phyloP scores from a whole-genome alignment of 768 basidiomycete genomes.

The Leccinum arenicola region DNA sequence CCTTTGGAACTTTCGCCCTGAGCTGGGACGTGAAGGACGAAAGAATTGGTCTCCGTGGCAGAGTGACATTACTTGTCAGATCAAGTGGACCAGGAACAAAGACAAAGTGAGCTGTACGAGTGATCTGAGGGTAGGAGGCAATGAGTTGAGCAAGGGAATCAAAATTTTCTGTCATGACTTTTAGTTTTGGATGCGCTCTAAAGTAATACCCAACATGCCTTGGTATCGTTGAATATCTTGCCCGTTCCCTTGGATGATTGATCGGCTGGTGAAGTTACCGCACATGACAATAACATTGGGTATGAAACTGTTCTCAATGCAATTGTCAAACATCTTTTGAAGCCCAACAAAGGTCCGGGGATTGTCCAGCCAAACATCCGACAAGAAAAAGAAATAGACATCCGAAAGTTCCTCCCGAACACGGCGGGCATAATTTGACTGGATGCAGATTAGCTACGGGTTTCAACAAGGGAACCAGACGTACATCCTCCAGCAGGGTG shows the following conservation, averaged over 20 bases:
- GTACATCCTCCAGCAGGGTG: constrained; percentile 86
- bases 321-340: constrained; percentile 84
- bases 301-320: constrained; percentile 81
- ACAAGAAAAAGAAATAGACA: constrained; percentile 87
- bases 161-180: constrained; percentile 69
- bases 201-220: constrained; percentile 43
- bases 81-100: constrained; percentile 95
- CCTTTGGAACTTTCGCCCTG: constrained; percentile 69
- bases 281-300: constrained; percentile 91
- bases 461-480: constrained; percentile 21
- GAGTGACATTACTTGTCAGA: constrained; percentile 71
- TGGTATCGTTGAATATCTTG: constrained; percentile 82
- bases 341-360: constrained; percentile 78
- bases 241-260: constrained; percentile 74
- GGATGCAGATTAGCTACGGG: constrained; percentile 5
- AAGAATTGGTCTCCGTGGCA: constrained; percentile 82
- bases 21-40: constrained; percentile 71
- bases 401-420: constrained; percentile 70
- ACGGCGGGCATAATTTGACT: constrained; percentile 63
- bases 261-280: constrained; percentile 89
- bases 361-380: constrained; percentile 95
- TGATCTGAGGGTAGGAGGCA: constrained; percentile 72
- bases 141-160: constrained; percentile 85
- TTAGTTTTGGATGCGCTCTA: neutral
- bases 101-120: constrained; percentile 81